These are phyloP conservation scores for Myotisia sp. DNA, from an alignment of 2,329 filamentous ascomycete genomes.

Conservation along the genomic window DNA sequence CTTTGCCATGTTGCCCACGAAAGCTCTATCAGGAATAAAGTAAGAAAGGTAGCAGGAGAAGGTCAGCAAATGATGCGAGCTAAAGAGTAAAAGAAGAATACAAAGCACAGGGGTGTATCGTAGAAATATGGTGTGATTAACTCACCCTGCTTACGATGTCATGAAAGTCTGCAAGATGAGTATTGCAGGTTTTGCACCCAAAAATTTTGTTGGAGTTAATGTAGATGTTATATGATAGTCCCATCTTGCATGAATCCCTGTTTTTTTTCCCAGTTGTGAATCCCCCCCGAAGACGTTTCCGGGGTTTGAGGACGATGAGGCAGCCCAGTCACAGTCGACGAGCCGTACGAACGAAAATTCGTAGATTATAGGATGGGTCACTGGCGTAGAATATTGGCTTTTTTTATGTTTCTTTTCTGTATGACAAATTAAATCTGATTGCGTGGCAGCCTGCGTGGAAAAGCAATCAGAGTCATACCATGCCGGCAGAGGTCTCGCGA, in stretches of 20 bases:
- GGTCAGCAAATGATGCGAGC: no score
- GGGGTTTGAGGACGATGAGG: no score
- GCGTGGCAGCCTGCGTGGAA: no score
- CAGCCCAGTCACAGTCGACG: no score
- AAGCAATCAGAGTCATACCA: no score
- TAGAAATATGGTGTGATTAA: slow-evolving; percentile 11
- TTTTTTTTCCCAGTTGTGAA: not conserved
- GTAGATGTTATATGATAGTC: slow-evolving; percentile 82
- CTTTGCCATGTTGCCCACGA: slow-evolving; percentile 94
- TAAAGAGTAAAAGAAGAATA: slow-evolving; percentile 6
- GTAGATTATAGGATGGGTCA: no score
- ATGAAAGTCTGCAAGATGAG: slow-evolving; percentile 86
- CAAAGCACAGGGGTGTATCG: not conserved
- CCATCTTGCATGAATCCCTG: slow-evolving; percentile 42
- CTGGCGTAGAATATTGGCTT: no score
- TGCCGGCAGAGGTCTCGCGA: no score
- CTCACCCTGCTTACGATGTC: slow-evolving; percentile 87
- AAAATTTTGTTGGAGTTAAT: slow-evolving; percentile 77
- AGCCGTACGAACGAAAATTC: no score
- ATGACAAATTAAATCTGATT: no score
- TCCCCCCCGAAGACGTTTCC: no score
- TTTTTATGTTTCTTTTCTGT: no score
- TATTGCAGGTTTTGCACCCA: slow-evolving; percentile 88
- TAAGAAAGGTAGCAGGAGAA: not conserved
- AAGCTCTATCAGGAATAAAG: slow-evolving; percentile 55